Conservation (phyloP, 1,284 basidiomycete species). For the Puccinia coronata region DNA sequence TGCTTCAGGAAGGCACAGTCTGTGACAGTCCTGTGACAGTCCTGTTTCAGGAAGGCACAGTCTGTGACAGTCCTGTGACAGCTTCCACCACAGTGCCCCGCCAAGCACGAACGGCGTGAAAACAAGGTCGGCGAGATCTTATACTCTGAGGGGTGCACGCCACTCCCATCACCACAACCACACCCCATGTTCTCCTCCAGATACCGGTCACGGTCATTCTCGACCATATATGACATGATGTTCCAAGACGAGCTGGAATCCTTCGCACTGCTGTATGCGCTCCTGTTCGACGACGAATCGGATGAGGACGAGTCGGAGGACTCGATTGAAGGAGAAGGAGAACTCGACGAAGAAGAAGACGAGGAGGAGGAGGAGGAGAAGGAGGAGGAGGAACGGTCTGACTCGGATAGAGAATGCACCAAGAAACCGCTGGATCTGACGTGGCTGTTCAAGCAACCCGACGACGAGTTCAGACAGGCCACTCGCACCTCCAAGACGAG, state of each 20-base stretch:
- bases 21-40: slow-evolving; percentile 1
- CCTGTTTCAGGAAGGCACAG: neutral
- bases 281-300: neutral
- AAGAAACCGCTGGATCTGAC: slow-evolving; percentile 15
- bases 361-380: neutral
- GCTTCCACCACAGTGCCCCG: neutral
- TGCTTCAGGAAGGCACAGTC: neutral
- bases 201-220: neutral
- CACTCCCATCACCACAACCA: no score
- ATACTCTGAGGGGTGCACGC: no score
- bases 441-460: neutral
- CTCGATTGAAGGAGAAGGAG: neutral
- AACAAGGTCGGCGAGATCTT: no score
- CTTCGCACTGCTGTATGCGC: neutral
- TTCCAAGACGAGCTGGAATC: neutral
- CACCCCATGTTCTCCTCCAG: neutral
- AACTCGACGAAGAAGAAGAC: no score
- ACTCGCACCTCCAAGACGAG: neutral
- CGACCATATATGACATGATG: neutral
- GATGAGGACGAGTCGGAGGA: neutral
- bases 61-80: neutral
- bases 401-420: slow-evolving; percentile 12
- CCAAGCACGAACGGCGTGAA: no score
- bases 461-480: slow-evolving; percentile 6
- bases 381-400: neutral